Percentiles rank a stretch among this genome's conserved stretches.
These are phyloP conservation scores for Canariomyces notabilis DNA, from an alignment of 2,329 filamentous ascomycete species.

Conservation along the genomic window DNA sequence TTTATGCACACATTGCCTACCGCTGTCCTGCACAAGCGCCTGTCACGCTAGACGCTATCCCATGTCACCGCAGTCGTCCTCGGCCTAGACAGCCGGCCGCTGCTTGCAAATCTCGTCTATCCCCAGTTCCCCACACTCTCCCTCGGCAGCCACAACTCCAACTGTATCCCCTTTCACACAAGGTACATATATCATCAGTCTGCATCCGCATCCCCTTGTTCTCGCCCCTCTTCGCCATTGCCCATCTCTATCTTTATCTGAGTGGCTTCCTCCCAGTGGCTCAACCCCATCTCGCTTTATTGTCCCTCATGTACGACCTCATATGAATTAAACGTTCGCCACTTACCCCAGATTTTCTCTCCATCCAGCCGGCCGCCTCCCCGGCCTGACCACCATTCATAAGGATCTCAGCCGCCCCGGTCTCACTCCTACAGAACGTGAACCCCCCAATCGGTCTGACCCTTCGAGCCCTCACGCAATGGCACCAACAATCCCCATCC, in stretches of 20 bases:
- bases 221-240: slow-evolving; percentile 24
- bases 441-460: slow-evolving; percentile 27
- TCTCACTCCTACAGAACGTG: slow-evolving; percentile 14
- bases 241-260: slow-evolving; percentile 23
- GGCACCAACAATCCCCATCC: slow-evolving; percentile 43
- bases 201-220: slow-evolving; percentile 33
- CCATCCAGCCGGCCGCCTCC: slow-evolving; percentile 11
- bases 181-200: slow-evolving; percentile 40
- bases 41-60: slow-evolving; percentile 5
- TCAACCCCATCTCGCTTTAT: slow-evolving; percentile 11
- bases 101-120: slow-evolving; percentile 26
- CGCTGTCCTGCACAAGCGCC: slow-evolving; percentile 16
- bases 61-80: slow-evolving; percentile 9
- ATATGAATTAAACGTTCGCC: slow-evolving; percentile 10
- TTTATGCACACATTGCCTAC: slow-evolving; percentile 11
- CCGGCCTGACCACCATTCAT: slow-evolving; percentile 15
- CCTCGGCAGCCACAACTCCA: slow-evolving; percentile 29
- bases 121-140: slow-evolving; percentile 32
- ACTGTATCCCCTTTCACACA: slow-evolving; percentile 30
- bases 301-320: slow-evolving; percentile 12
- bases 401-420: slow-evolving; percentile 8
- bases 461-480: slow-evolving; percentile 30
- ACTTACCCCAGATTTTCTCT: slow-evolving; percentile 19
- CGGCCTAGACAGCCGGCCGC: slow-evolving; percentile 20
- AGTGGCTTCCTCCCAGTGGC: slow-evolving; percentile 13